Evolutionary conservation across 306 rosid genomes (phyloP), one percentile per base, ranked within the genome.

Genomic region (Lupinus albus): DNA sequence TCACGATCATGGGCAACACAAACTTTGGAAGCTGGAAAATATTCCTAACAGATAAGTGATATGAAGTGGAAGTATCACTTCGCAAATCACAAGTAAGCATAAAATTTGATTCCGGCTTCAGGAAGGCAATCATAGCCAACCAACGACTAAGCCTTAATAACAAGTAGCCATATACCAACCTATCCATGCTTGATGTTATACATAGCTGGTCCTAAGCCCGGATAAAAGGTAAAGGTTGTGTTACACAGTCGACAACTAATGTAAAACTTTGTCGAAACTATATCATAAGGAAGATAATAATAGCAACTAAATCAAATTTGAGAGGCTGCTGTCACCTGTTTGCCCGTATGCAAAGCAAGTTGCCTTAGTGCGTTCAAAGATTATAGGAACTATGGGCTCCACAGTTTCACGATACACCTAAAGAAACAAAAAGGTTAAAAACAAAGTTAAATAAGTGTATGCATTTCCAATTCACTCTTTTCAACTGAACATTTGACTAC

Each of bases 281-380:
- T n/a, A n/a, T n/a, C n/a, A n/a, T n/a, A n/a, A 68, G 46, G 38
- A 47, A 67, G 54, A 38, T 32, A 35, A 76, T 14, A 57, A 74
- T 48, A 60, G 61, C 72, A 68, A 61, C 63, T 16, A 78, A 45
- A 67, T 73, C 8, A 68, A 70, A 75, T 54, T 71, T 54, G 28
- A 61, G 73, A 63, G 61, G 38, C 44, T 67, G 72, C 44, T 39
- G 73, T 76, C 75, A 90, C 99, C 99, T 86, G 99, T 94, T 83
- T 94, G 99, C 15, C 99, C 99, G 18, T 94, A 94, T 12, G 99
- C 99, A 79, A 94, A 94, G 87, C 99, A 94, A 33, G 99, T 94
- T 47, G 97, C 99, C 75, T 94, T 94, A 36, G 97, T 94, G 63
- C 99, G 92, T 65, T 94, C 96, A 78, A 94, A 94, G 61, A 94